Percentiles rank a stretch among this genome's conserved stretches.
phyloP scores from a whole-genome alignment of 148 eudicot genomes.

The Drosera capensis region DNA sequence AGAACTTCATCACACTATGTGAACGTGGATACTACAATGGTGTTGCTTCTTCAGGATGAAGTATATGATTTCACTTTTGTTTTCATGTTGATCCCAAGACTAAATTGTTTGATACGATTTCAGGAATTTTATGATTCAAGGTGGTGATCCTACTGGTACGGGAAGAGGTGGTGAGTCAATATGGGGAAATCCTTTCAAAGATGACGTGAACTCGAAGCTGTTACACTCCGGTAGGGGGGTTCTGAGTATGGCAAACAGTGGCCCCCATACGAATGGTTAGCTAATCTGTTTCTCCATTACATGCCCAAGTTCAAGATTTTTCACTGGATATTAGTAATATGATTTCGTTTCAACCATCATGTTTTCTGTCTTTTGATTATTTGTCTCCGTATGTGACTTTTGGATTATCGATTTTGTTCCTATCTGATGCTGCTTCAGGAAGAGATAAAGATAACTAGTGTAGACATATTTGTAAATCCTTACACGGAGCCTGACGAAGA shows the following conservation, averaged over 20 bases:
- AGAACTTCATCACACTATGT: conserved; percentile 86
- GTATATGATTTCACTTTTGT: background rate
- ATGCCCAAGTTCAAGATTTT: too few species aligned
- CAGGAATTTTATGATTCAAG: conserved; percentile 99
- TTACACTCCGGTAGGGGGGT: conserved; percentile 96
- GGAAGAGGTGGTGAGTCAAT: conserved; percentile 97
- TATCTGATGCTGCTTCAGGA: conserved; percentile 37
- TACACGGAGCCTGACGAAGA: conserved; percentile 78
- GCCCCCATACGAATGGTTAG: conserved; percentile 89
- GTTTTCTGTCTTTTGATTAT: too few species aligned
- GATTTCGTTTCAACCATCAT: too few species aligned
- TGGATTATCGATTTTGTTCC: background rate
- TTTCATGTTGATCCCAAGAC: background rate
- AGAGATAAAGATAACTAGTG: conserved; percentile 76
- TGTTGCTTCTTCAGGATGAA: conserved; percentile 70
- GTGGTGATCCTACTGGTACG: conserved; percentile 98
- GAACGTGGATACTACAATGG: conserved; percentile 92
- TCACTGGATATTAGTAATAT: too few species aligned
- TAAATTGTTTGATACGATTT: conserved; percentile 7
- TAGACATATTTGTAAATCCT: conserved; percentile 69
- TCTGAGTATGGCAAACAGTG: conserved; percentile 98
- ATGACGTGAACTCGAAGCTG: conserved; percentile 81
- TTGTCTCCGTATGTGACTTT: background rate
- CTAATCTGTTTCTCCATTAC: conserved; percentile 83
- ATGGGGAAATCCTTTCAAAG: conserved; percentile 94